A percentile compares a stretch with the other conserved stretches of the same genome.
Conservation (phyloP, 192 early-diverging fungal genomes). For the Dispira simplex region DNA sequence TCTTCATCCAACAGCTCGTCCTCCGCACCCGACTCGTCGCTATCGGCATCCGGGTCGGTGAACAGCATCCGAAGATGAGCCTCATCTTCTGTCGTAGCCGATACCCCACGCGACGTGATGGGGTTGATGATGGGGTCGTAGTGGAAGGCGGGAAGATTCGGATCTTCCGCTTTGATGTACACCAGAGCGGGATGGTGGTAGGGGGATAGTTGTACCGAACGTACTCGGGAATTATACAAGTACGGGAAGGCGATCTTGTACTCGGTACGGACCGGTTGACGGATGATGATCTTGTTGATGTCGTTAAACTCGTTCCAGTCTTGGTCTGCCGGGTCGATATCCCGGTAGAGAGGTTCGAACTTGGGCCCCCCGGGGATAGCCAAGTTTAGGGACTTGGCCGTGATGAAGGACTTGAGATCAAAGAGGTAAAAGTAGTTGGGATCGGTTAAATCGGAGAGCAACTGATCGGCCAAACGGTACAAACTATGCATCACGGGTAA, state of each 20-base stretch:
- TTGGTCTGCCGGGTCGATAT: slow-evolving; percentile 91
- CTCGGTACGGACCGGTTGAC: slow-evolving; percentile 96
- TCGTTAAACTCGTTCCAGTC: slow-evolving; percentile 99
- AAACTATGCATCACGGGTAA: slow-evolving; percentile 90
- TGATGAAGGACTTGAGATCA: slow-evolving; percentile 88
- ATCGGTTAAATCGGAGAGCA: slow-evolving; percentile 88
- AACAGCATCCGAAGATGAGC: slow-evolving; percentile 18
- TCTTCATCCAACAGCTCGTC: slow-evolving; percentile 52
- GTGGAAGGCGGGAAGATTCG: slow-evolving; percentile 94
- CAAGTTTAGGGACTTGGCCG: slow-evolving; percentile 94
- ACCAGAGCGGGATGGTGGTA: slow-evolving; percentile 91
- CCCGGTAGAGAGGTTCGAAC: slow-evolving; percentile 94
- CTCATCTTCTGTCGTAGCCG: slow-evolving; percentile 23
- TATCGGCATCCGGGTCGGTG: slow-evolving; percentile 44
- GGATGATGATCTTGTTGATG: slow-evolving; percentile 99
- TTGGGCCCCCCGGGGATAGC: slow-evolving; percentile 97
- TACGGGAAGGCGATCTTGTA: slow-evolving; percentile 99
- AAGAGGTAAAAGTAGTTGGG: slow-evolving; percentile 98
- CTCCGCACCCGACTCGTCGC: slow-evolving; percentile 67
- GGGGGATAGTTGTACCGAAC: slow-evolving; percentile 78
- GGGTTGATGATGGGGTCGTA: slow-evolving; percentile 96
- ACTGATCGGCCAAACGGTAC: slow-evolving; percentile 79
- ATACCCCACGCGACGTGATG: slow-evolving; percentile 68
- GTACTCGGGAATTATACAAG: slow-evolving; percentile 92
- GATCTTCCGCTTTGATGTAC: slow-evolving; percentile 79